Evolutionary conservation across 257 asterid genomes (phyloP).

Genomic region (Penstemon eatonii): DNA sequence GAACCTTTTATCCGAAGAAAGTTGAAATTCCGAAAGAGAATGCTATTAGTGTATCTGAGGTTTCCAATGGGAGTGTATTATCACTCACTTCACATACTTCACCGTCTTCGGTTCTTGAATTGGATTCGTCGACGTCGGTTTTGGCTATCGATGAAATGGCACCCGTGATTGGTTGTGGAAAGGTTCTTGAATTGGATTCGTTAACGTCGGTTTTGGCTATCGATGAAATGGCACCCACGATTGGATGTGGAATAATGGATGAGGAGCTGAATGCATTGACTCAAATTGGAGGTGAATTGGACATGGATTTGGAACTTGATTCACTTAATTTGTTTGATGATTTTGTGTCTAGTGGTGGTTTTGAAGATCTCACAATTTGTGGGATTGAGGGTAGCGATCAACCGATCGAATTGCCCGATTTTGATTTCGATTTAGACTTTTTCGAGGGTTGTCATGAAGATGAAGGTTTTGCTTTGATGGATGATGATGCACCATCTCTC

Average conservation of each 20-base stretch:
- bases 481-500: conserved; percentile 58
- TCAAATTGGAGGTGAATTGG: conserved; percentile 48
- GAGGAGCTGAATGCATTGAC: conserved; percentile 43
- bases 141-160: neutral
- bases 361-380: conserved; percentile 46
- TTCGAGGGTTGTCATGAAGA: conserved; percentile 53
- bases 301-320: conserved; percentile 53
- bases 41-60: conserved; percentile 36
- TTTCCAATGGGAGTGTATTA: conserved; percentile 47
- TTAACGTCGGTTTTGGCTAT: neutral
- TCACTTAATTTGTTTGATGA: conserved; percentile 48
- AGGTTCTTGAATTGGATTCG: conserved; percentile 46
- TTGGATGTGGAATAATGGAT: conserved; percentile 21
- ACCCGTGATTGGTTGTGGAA: no score
- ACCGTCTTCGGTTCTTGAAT: conserved; percentile 54
- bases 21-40: conserved; percentile 5
- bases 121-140: conserved; percentile 43
- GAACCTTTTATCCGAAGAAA: conserved; percentile 22
- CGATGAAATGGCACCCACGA: conserved; percentile 25
- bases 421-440: conserved; percentile 52
- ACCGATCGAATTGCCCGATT: conserved; percentile 49
- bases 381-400: conserved; percentile 42
- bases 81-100: conserved; percentile 54
- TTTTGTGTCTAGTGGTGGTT: conserved; percentile 31
- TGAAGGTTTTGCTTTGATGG: conserved; percentile 64